phyloP scores from a whole-genome alignment of 305 asterid genomes.

The Fraxinus ornus region DNA sequence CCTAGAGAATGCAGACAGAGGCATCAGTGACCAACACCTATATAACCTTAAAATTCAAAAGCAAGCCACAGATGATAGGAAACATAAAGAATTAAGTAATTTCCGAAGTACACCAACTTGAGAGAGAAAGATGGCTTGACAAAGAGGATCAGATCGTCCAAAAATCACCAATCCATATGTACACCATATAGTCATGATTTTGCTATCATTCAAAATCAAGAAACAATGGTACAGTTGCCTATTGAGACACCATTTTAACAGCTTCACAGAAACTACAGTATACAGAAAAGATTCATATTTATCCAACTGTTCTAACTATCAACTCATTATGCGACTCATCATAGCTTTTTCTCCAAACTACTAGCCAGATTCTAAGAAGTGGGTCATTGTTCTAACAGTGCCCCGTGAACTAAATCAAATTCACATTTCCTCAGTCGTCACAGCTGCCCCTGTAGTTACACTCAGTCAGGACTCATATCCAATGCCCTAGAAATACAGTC shows the following conservation, averaged over 20 bases:
- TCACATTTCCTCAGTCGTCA: not conserved
- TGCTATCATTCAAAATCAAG: not conserved
- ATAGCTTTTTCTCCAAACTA: not conserved
- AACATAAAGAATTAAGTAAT: not conserved
- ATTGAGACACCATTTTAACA: not conserved
- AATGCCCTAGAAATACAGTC: not conserved
- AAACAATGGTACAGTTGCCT: not conserved
- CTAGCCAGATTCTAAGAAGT: not conserved
- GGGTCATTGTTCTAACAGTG: not conserved
- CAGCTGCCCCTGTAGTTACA: not conserved
- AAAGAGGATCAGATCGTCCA: not conserved
- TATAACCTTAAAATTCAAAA: not conserved
- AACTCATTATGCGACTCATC: not conserved
- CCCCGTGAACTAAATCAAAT: not conserved
- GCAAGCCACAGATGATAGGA: not conserved
- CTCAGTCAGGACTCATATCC: not conserved
- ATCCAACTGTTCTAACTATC: not conserved
- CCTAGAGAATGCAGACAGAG: slow-evolving; percentile 33
- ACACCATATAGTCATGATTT: not conserved
- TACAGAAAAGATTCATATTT: not conserved
- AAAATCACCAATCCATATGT: not conserved
- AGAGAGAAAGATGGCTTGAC: not conserved
- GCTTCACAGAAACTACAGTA: not conserved
- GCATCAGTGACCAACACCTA: not conserved
- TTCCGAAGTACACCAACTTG: not conserved